phyloP scores from a whole-genome alignment of 164 flowering plant species.

The Piper longum region DNA sequence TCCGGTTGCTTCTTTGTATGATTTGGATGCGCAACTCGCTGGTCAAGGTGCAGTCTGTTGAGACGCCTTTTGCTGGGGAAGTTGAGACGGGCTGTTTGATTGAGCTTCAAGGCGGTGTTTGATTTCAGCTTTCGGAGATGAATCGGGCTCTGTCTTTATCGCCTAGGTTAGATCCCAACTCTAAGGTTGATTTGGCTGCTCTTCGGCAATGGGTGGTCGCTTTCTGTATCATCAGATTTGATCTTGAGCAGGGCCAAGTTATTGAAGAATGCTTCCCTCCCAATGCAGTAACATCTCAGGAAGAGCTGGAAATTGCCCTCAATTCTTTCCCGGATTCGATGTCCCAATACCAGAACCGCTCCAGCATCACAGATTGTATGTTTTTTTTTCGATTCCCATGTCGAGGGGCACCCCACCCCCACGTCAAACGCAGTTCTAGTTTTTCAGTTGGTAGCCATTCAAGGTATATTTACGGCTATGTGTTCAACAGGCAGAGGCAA shows the following conservation, averaged over 20 bases:
- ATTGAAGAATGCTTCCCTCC: conserved; percentile 92
- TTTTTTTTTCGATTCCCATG: conserved; percentile 80
- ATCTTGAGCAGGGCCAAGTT: conserved; percentile 95
- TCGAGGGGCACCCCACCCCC: conserved; percentile 14
- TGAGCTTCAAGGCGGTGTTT: too few relatives aligned
- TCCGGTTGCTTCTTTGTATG: too few relatives aligned
- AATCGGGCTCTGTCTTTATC: conserved; percentile 68
- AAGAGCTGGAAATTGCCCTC: conserved; percentile 79
- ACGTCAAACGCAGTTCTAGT: conserved; percentile 17
- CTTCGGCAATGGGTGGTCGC: conserved; percentile 62
- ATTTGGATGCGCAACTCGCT: too few relatives aligned
- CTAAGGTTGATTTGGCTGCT: too few relatives aligned
- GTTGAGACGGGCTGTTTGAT: too few relatives aligned
- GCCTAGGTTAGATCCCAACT: too few relatives aligned
- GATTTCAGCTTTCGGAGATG: conserved; percentile 30
- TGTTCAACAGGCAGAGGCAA: conserved; percentile 90
- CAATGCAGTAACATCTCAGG: conserved; percentile 52
- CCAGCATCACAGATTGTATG: conserved; percentile 93
- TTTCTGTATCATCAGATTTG: conserved; percentile 85
- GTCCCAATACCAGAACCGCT: conserved; percentile 77
- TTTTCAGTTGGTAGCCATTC: conserved; percentile 5
- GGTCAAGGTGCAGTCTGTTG: too few relatives aligned
- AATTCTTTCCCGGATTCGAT: conserved; percentile 95
- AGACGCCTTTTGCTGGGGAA: too few relatives aligned
- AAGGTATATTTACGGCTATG: conserved; percentile 74